These are phyloP conservation scores for Pleurotus eryngii DNA, from an alignment of 768 basidiomycete genomes.

Conservation along the genomic window DNA sequence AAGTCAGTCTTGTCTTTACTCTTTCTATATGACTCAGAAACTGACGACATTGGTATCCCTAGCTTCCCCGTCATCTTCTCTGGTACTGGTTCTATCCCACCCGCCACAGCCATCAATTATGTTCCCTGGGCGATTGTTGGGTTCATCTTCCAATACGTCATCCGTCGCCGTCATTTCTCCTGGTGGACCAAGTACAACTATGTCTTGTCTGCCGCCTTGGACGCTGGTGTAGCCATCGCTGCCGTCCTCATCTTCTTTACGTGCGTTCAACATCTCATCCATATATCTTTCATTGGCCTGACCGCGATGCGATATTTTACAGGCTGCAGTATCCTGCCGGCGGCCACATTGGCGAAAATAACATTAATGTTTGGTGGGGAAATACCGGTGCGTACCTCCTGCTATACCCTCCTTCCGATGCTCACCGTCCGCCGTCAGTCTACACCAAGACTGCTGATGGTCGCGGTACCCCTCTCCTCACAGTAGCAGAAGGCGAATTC, in stretches of 20 bases:
- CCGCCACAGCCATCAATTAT: conserved; percentile 65
- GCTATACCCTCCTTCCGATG: not conserved
- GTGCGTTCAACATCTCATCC: not conserved
- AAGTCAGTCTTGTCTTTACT: conserved; percentile 39
- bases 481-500: conserved; percentile 18
- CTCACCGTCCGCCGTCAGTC: conserved; percentile 17
- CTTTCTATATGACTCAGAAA: not conserved
- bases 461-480: conserved; percentile 31
- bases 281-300: conserved; percentile 11
- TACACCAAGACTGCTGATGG: conserved; percentile 38
- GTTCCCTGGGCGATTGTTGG: conserved; percentile 65
- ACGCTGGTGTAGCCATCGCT: conserved; percentile 49
- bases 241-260: conserved; percentile 29
- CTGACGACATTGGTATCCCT: not conserved
- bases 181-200: conserved; percentile 74
- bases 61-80: conserved; percentile 58
- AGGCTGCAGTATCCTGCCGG: conserved; percentile 12
- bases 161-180: conserved; percentile 57
- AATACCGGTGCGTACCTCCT: conserved; percentile 11
- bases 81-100: conserved; percentile 60
- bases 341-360: conserved; percentile 4
- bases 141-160: conserved; percentile 61
- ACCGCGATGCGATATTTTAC: not conserved
- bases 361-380: conserved; percentile 9
- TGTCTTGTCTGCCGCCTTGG: conserved; percentile 54